Percentiles rank a stretch among this genome's conserved stretches.
Evolutionary conservation across 73 alveolate species (phyloP).

Genomic region (Paramecium tetraurelia): DNA sequence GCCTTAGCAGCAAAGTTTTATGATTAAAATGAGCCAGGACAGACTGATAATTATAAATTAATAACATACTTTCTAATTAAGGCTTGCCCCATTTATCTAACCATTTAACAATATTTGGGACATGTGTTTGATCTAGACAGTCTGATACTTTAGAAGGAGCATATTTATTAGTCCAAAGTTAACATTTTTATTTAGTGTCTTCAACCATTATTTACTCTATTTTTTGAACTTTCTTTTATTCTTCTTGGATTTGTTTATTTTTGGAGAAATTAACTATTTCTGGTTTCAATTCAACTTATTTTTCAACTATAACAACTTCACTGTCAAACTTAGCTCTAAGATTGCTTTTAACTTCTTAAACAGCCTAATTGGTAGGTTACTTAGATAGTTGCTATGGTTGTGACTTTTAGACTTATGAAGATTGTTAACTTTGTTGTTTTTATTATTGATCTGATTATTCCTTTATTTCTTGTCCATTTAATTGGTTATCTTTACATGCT

Average conservation of each 20-base stretch:
- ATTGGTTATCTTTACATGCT: not conserved
- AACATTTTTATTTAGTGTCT: not conserved
- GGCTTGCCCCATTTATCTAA: slow-evolving; percentile 87
- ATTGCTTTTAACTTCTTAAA: not conserved
- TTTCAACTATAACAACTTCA: not conserved
- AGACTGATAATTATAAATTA: not conserved
- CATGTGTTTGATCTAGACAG: slow-evolving; percentile 84
- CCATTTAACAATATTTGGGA: slow-evolving; percentile 88
- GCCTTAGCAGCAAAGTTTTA: slow-evolving; percentile 93
- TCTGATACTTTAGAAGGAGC: slow-evolving; percentile 85
- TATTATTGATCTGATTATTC: not conserved
- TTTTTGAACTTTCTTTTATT: not conserved
- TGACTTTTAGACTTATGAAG: not conserved
- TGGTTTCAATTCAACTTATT: not conserved
- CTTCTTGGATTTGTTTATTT: not conserved
- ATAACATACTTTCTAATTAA: slow-evolving; percentile 67
- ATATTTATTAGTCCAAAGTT: slow-evolving; percentile 95
- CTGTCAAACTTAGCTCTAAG: not conserved
- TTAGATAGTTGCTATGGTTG: not conserved
- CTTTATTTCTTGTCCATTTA: not conserved
- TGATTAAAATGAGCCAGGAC: slow-evolving; percentile 63
- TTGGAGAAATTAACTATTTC: not conserved
- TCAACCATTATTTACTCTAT: not conserved
- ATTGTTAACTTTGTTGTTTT: not conserved
- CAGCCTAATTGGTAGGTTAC: not conserved